These are phyloP conservation scores for Pseudocercospora musae DNA, from an alignment of 2,329 filamentous ascomycete genomes.

Conservation along the genomic window DNA sequence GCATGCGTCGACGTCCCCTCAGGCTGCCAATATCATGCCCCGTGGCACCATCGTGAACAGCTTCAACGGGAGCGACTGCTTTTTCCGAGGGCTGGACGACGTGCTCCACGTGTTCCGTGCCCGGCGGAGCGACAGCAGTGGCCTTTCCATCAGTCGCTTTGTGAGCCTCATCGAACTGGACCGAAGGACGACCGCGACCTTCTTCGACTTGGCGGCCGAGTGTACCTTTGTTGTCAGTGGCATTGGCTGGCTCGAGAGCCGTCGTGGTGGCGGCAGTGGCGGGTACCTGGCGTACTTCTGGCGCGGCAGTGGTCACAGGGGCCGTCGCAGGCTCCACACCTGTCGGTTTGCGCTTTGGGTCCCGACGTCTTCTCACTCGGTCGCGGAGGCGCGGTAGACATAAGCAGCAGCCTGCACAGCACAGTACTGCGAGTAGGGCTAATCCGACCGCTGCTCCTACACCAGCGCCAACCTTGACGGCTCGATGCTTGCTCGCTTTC, in stretches of 20 bases:
- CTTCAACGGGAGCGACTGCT: conserved; percentile 2
- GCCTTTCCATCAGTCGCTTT: neutral
- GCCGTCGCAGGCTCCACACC: neutral
- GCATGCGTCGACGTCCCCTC: conserved; percentile 13
- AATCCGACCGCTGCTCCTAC: neutral
- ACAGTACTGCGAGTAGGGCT: neutral
- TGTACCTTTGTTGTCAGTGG: conserved; percentile 19
- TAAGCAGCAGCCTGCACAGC: neutral
- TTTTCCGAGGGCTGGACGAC: neutral
- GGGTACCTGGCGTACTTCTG: neutral
- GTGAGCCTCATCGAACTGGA: conserved; percentile 12
- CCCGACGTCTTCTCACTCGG: neutral
- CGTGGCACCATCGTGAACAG: conserved; percentile 2
- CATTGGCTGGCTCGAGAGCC: neutral
- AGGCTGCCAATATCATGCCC: conserved; percentile 21
- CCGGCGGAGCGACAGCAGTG: neutral
- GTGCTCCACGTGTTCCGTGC: neutral
- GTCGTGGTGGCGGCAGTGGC: conserved; percentile 1
- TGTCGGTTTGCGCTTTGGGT: neutral
- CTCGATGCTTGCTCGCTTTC: neutral
- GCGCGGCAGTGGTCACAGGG: neutral
- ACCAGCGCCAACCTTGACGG: neutral
- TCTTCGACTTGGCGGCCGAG: conserved; percentile 27
- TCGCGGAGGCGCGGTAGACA: neutral
- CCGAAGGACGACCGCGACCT: conserved; percentile 25